Evolutionary conservation across 371 early-diverging fungal genomes (phyloP), one percentile per base, ranked within the genome.

Genomic region (Rhizomucor miehei): DNA sequence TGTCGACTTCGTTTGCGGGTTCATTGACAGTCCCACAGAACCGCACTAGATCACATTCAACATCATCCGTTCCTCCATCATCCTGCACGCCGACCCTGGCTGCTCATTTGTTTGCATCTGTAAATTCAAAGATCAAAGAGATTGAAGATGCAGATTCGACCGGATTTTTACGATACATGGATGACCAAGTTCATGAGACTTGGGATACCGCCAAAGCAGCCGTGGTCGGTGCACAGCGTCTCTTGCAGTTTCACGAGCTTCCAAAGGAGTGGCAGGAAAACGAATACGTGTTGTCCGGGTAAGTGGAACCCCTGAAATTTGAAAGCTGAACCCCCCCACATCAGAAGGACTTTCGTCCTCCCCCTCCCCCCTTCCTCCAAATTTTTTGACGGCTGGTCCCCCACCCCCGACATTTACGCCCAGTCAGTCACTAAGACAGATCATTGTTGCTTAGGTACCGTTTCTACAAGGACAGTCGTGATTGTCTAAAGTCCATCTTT

Each of bases 231-330:
- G 79, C 84, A 19, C 76, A 81, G 48, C 72, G 87, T 14, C 55
- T 87, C 25, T 59, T 87, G 9, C 58, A 69, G 1, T 74, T 84
- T 44, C 82, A 87, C 36, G 87, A 87, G 39, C 44, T 87, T 23
- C 87, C 87, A 1, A 69, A 66, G 46, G 80, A 81, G 60, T 80
- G 87, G 80, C 81, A 80, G 59, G 85, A 87, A 63, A 87, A 87
- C 57, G 75, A 82, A 65, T 83, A 81, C 58, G 79, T 87, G 39
- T 60, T 81, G 35, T 80, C 81, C 4, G 85, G 85, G 56, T 74
- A 69, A 65, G 51, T 16, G 19, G 19, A 41, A 19, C 29, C 29
- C 29, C 14, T 41, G 19, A 12, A 38, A 17, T 13, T 43, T 29
- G 29, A 29, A 29, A 29, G 8, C 29, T 8, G n/a, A n/a, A n/a